phyloP scores from a whole-genome alignment of 352 stramenopile genomes.

The Phytophthora colocasiae region DNA sequence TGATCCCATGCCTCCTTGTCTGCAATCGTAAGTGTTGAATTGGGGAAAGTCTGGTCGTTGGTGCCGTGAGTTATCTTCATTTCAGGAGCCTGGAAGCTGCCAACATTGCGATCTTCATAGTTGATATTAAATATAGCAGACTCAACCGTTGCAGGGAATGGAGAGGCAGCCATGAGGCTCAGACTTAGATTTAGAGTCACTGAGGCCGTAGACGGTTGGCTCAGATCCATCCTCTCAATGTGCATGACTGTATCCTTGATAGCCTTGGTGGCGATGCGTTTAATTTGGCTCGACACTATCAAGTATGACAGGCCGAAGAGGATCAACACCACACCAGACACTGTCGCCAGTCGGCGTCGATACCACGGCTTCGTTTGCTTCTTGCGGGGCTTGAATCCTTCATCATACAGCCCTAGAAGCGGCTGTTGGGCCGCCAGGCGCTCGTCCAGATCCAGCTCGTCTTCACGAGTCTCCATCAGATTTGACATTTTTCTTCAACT shows the following conservation, averaged over 20 bases:
- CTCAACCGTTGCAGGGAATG: slow-evolving; percentile 57
- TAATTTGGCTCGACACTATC: slow-evolving; percentile 60
- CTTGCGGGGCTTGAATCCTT: background rate
- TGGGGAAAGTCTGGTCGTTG: slow-evolving; percentile 55
- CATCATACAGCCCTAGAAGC: slow-evolving; percentile 37
- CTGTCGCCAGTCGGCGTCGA: slow-evolving; percentile 20
- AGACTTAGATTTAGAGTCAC: slow-evolving; percentile 65
- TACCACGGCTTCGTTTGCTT: slow-evolving; percentile 30
- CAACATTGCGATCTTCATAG: slow-evolving; percentile 49
- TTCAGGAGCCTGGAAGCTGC: slow-evolving; percentile 49
- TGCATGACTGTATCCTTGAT: slow-evolving; percentile 69
- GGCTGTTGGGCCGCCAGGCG: slow-evolving; percentile 34
- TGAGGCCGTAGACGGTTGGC: slow-evolving; percentile 32
- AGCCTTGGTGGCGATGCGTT: slow-evolving; percentile 57
- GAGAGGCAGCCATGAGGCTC: slow-evolving; percentile 54
- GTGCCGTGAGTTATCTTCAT: slow-evolving; percentile 64
- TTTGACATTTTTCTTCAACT: slow-evolving; percentile 21
- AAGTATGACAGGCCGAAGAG: slow-evolving; percentile 45
- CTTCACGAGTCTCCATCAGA: slow-evolving; percentile 11
- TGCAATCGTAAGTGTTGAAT: slow-evolving; percentile 60
- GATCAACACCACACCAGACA: slow-evolving; percentile 27
- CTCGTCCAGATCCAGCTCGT: slow-evolving; percentile 39
- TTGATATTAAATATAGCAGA: slow-evolving; percentile 58
- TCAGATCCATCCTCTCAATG: slow-evolving; percentile 69
- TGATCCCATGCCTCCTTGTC: slow-evolving; percentile 66